These are phyloP conservation scores for Dothistroma pini DNA, from an alignment of 2,329 filamentous ascomycete species.

Conservation along the genomic window DNA sequence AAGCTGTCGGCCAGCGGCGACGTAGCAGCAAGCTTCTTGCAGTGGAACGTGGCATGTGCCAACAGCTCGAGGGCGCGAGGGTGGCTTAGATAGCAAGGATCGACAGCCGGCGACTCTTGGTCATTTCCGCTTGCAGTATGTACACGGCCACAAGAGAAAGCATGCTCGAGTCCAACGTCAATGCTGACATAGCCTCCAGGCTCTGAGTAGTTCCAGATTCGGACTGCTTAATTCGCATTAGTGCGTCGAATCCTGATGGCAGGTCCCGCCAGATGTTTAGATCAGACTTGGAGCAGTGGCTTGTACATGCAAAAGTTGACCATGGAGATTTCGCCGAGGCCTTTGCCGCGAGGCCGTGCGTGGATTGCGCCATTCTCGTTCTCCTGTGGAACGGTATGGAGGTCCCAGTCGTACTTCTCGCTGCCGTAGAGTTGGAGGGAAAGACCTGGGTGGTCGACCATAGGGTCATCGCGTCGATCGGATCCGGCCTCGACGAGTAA, in stretches of 20 bases:
- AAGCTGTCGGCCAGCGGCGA: constrained; percentile 1
- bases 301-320: constrained; percentile 29
- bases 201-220: not conserved
- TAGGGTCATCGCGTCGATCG: constrained; percentile 25
- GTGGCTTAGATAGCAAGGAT: constrained; percentile 3
- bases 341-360: constrained; percentile 30
- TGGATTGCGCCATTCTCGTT: constrained; percentile 7
- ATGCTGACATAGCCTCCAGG: not conserved
- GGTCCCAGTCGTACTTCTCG: constrained; percentile 30
- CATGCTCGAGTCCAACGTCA: not conserved
- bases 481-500: constrained; percentile 28
- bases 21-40: not conserved
- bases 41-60: constrained; percentile 1
- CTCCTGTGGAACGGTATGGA: constrained; percentile 14
- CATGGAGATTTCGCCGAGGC: constrained; percentile 36
- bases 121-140: not conserved
- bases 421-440: constrained; percentile 31
- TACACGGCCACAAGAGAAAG: not conserved
- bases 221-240: not conserved
- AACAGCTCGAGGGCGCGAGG: not conserved
- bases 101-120: not conserved
- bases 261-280: constrained; percentile 5
- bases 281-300: not conserved
- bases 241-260: too few relatives aligned
- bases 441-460: constrained; percentile 31